Evolutionary conservation across 208 protist genomes (phyloP).

Genomic region (Leishmania amazonensis): DNA sequence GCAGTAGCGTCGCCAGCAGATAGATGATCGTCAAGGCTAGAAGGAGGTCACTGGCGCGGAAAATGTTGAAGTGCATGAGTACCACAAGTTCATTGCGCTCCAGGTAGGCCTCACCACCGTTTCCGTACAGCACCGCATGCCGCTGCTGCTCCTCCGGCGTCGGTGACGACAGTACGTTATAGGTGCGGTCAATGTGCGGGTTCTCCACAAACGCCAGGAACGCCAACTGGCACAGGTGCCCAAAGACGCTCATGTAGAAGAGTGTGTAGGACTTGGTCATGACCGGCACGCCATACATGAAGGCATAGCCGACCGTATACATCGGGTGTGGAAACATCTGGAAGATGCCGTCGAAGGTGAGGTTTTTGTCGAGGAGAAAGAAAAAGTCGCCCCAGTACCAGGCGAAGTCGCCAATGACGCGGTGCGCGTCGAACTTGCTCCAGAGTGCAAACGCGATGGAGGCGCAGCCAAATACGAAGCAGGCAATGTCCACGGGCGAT

Average conservation of each 20-base stretch:
- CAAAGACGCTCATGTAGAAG: constrained; percentile 93
- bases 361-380: constrained; percentile 92
- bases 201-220: constrained; percentile 95
- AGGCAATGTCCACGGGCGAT: constrained; percentile 54
- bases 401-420: constrained; percentile 95
- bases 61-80: constrained; percentile 80
- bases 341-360: constrained; percentile 96
- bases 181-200: constrained; percentile 90
- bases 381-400: constrained; percentile 98
- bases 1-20: constrained; percentile 45
- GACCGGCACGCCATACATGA: constrained; percentile 93
- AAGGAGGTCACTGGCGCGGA: constrained; percentile 80
- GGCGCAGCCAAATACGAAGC: constrained; percentile 63
- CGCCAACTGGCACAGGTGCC: constrained; percentile 91
- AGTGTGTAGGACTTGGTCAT: constrained; percentile 92
- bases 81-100: constrained; percentile 68
- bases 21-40: constrained; percentile 73
- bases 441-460: constrained; percentile 91
- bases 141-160: constrained; percentile 41
- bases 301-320: constrained; percentile 95
- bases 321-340: constrained; percentile 96
- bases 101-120: constrained; percentile 49
- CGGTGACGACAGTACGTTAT: constrained; percentile 33
- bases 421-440: constrained; percentile 95
- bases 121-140: constrained; percentile 53